These are phyloP conservation scores for Epichloe hybrida DNA, from an alignment of 2,329 filamentous ascomycete species.

Conservation along the genomic window DNA sequence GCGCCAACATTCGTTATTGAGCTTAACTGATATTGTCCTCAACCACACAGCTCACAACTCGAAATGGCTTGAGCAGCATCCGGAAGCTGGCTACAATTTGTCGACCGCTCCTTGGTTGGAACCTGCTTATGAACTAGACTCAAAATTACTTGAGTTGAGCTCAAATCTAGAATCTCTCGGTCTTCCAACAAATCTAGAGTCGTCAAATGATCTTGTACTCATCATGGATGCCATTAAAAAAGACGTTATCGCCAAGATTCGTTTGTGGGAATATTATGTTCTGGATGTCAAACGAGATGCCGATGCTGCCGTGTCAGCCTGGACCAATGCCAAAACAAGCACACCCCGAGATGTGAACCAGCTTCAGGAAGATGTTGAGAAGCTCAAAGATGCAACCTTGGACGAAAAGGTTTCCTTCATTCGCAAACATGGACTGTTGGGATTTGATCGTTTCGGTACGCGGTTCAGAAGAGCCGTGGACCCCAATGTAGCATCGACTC, in stretches of 20 bases:
- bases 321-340: conserved; percentile 47
- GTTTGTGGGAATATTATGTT: conserved; percentile 89
- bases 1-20: conserved; percentile 68
- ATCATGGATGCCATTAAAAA: conserved; percentile 79
- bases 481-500: conserved; percentile 52
- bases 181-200: conserved; percentile 61
- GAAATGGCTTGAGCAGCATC: conserved; percentile 85
- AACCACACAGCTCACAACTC: conserved; percentile 97
- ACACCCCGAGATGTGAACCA: conserved; percentile 32
- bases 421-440: conserved; percentile 53
- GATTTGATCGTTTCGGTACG: conserved; percentile 63
- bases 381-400: conserved; percentile 31
- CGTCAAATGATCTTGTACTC: conserved; percentile 56
- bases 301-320: conserved; percentile 55
- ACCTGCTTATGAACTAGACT: conserved; percentile 48
- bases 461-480: conserved; percentile 62
- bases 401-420: conserved; percentile 48
- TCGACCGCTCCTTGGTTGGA: conserved; percentile 72
- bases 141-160: conserved; percentile 60
- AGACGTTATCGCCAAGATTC: conserved; percentile 62
- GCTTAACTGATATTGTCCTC: conserved; percentile 90
- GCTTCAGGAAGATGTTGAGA: conserved; percentile 27
- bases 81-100: conserved; percentile 90
- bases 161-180: conserved; percentile 55
- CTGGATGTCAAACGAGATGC: conserved; percentile 64